Conservation (phyloP, 2,329 filamentous ascomycete species). For the Penicillium digitatum region DNA sequence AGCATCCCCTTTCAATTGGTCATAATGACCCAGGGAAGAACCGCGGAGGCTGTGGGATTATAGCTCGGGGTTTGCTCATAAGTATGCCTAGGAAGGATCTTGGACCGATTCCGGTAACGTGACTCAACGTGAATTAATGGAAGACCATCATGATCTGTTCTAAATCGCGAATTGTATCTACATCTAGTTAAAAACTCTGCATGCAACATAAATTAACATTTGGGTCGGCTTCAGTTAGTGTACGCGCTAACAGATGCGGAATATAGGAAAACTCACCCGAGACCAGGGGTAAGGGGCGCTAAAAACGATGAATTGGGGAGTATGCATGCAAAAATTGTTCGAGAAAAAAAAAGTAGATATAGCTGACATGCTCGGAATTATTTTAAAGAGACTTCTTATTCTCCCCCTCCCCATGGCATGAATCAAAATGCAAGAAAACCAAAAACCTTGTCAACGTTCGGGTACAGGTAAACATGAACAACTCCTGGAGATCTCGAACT, state of each 20-base stretch:
- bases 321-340: not conserved
- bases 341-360: not conserved
- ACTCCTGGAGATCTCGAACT: not conserved
- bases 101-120: not conserved
- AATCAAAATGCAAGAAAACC: not conserved
- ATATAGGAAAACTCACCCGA: not conserved
- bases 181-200: not conserved
- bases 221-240: not conserved
- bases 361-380: not conserved
- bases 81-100: not conserved
- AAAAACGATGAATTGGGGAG: not conserved
- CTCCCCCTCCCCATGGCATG: not conserved
- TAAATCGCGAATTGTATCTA: not conserved
- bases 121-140: not conserved
- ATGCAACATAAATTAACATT: not conserved
- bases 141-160: not conserved
- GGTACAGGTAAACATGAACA: not conserved
- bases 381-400: not conserved
- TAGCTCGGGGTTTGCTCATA: not conserved
- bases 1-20: not conserved
- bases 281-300: not conserved
- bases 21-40: not conserved
- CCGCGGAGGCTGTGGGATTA: not conserved
- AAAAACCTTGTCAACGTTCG: not conserved
- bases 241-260: not conserved